Conservation (phyloP, 2,329 filamentous ascomycete species). For the Rutstroemia sp. region DNA sequence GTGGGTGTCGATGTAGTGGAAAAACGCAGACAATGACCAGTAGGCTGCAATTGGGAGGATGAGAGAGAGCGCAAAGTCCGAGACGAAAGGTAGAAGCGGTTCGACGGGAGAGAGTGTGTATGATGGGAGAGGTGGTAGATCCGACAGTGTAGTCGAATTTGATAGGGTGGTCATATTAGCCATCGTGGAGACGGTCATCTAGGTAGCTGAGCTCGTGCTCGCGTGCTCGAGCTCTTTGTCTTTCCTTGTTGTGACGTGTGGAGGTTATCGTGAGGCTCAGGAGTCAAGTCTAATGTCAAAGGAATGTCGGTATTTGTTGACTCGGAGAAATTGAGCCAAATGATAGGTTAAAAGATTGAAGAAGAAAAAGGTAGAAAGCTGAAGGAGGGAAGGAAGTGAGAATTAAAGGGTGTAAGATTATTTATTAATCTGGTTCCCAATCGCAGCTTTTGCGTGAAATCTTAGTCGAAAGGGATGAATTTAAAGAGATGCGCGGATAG, state of each 20-base stretch:
- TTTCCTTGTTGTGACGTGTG: neutral
- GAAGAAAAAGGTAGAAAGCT: conserved; percentile 1
- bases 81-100: conserved; percentile 33
- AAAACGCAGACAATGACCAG: conserved; percentile 79
- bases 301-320: conserved; percentile 2
- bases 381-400: neutral
- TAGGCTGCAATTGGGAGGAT: conserved; percentile 75
- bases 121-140: neutral
- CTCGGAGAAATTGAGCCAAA: too few species aligned
- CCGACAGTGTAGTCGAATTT: conserved; percentile 37
- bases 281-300: too few species aligned
- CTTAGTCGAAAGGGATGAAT: neutral
- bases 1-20: conserved; percentile 72
- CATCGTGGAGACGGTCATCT: conserved; percentile 26
- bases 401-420: neutral
- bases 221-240: neutral
- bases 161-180: conserved; percentile 40
- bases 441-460: neutral
- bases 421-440: neutral
- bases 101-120: neutral
- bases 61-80: conserved; percentile 74
- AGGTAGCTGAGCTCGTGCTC: neutral
- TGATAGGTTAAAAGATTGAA: neutral
- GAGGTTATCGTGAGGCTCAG: too few species aligned
- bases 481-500: neutral